phyloP scores from a whole-genome alignment of 352 stramenopile genomes.

The Globisporangium rhizosaccharum region DNA sequence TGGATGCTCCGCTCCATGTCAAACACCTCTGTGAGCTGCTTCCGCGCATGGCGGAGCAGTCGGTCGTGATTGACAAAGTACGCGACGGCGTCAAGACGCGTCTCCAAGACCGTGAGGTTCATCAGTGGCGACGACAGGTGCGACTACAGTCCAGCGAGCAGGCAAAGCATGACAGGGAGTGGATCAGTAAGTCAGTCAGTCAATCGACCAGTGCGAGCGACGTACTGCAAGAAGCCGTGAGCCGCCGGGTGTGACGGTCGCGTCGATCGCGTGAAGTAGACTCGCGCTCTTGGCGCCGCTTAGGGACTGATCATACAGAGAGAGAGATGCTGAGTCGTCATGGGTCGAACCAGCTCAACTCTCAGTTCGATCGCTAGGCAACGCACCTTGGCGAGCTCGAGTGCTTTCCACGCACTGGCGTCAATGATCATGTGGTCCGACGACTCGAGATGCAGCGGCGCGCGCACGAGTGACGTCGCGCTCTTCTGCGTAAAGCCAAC shows the following conservation, averaged over 20 bases:
- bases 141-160: slow-evolving; percentile 17
- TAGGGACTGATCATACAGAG: slow-evolving; percentile 20
- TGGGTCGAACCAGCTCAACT: too few species aligned
- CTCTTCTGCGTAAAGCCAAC: slow-evolving; percentile 56
- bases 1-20: slow-evolving; percentile 73
- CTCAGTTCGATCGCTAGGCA: too few species aligned
- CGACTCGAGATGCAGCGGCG: slow-evolving; percentile 52
- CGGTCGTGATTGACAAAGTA: slow-evolving; percentile 47
- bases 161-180: neutral
- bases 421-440: slow-evolving; percentile 81
- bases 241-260: slow-evolving; percentile 52
- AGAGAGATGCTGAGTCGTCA: too few species aligned
- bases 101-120: slow-evolving; percentile 43
- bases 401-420: slow-evolving; percentile 58
- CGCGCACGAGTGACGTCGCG: slow-evolving; percentile 22
- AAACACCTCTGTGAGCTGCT: slow-evolving; percentile 50
- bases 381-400: slow-evolving; percentile 54
- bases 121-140: slow-evolving; percentile 61
- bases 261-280: slow-evolving; percentile 64
- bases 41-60: slow-evolving; percentile 40
- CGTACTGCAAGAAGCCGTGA: slow-evolving; percentile 59
- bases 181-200: neutral
- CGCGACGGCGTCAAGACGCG: slow-evolving; percentile 44
- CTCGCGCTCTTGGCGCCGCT: slow-evolving; percentile 51
- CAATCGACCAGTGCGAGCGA: neutral